Conservation (phyloP, 352 stramenopile species). For the Halophytophthora polymorphica region DNA sequence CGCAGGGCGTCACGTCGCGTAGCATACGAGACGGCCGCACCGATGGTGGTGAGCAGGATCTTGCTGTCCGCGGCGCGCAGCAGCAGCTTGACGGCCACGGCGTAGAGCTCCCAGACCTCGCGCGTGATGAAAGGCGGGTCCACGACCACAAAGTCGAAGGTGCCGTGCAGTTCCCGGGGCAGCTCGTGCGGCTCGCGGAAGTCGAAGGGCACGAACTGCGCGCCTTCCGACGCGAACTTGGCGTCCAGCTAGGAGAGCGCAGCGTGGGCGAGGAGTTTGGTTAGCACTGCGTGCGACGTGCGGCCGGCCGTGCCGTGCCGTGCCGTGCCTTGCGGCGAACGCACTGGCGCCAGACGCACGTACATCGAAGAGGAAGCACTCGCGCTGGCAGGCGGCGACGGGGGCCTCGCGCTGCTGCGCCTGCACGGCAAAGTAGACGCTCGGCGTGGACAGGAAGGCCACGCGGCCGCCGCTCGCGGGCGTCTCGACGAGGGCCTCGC, state of each 20-base stretch:
- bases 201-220: conserved; percentile 86
- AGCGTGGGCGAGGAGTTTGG: too few relatives aligned
- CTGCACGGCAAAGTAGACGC: conserved; percentile 90
- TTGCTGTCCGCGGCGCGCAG: conserved; percentile 51
- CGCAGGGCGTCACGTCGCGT: background rate
- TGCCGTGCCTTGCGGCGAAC: too few relatives aligned
- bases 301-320: too few relatives aligned
- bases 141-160: conserved; percentile 91
- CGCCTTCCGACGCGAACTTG: conserved; percentile 65
- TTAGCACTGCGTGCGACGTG: too few relatives aligned
- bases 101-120: conserved; percentile 91
- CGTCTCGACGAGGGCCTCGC: conserved; percentile 62
- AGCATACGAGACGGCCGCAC: conserved; percentile 22
- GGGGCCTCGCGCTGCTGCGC: conserved; percentile 18
- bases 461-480: conserved; percentile 26
- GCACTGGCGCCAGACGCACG: conserved; percentile 12
- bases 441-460: conserved; percentile 94
- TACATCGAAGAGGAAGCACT: conserved; percentile 90
- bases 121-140: conserved; percentile 95
- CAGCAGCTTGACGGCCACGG: conserved; percentile 61
- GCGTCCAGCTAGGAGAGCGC: conserved; percentile 63
- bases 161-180: conserved; percentile 38
- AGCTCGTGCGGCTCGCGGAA: conserved; percentile 84
- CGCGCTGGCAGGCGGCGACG: conserved; percentile 12
- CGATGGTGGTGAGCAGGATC: conserved; percentile 90